Conservation (phyloP, 345 rosid genomes). For the Gossypium stocksii region DNA sequence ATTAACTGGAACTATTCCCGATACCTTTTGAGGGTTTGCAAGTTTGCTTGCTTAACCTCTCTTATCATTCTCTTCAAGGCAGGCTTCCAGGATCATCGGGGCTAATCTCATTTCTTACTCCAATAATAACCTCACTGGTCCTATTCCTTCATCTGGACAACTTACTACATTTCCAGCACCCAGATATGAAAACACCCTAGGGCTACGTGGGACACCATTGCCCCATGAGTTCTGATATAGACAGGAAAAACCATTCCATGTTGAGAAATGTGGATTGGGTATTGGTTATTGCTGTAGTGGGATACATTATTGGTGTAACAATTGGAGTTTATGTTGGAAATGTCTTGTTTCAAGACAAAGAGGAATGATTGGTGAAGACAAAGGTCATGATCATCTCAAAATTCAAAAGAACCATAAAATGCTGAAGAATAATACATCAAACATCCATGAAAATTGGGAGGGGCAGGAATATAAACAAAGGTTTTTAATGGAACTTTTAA, state of each 20-base stretch:
- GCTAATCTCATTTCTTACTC: conserved; percentile 75
- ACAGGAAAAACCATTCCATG: neutral
- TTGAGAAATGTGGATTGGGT: neutral
- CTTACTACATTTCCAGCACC: conserved; percentile 73
- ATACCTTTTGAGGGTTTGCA: conserved; percentile 55
- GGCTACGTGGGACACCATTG: conserved; percentile 75
- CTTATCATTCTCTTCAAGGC: conserved; percentile 69
- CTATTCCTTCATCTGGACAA: conserved; percentile 78
- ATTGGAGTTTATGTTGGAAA: neutral
- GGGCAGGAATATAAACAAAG: too few species aligned
- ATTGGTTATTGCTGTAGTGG: neutral
- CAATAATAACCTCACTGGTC: conserved; percentile 69
- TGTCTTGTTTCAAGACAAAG: neutral
- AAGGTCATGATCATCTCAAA: neutral
- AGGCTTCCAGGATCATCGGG: conserved; percentile 62
- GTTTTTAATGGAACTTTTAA: too few species aligned
- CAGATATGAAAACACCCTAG: conserved; percentile 73
- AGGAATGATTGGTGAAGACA: neutral
- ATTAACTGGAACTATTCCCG: conserved; percentile 61
- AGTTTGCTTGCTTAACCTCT: conserved; percentile 76
- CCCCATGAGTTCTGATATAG: conserved; percentile 3
- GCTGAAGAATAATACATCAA: neutral
- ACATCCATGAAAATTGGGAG: neutral
- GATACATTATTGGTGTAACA: neutral
- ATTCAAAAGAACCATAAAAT: neutral